Percentiles rank a stretch among this genome's conserved stretches.
These are phyloP conservation scores for Cicer judaicum DNA, from an alignment of 306 rosid genomes.

Conservation along the genomic window DNA sequence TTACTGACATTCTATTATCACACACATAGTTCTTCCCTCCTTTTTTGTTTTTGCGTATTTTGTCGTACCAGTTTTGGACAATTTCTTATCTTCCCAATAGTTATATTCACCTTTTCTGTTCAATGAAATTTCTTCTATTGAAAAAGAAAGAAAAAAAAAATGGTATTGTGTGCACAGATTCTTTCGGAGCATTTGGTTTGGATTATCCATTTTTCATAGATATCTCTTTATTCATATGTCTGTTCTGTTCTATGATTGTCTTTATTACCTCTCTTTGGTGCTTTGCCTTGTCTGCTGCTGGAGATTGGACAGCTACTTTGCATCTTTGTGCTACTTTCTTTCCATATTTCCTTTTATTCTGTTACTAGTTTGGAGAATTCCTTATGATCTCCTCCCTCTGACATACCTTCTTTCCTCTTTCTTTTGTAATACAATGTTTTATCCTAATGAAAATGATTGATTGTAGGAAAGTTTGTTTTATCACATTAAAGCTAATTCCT, in stretches of 20 bases:
- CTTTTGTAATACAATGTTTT: slow-evolving; percentile 14
- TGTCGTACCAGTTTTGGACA: not conserved
- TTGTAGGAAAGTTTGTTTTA: slow-evolving; percentile 19
- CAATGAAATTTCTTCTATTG: not conserved
- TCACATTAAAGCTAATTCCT: slow-evolving; percentile 42
- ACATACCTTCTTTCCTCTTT: slow-evolving; percentile 22
- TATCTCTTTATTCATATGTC: not conserved
- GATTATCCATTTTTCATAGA: not conserved
- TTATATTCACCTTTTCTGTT: not conserved
- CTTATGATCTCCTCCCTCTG: slow-evolving; percentile 26
- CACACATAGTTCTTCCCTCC: not conserved
- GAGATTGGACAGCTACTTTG: slow-evolving; percentile 21
- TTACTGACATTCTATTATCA: not conserved
- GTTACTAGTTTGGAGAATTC: slow-evolving; percentile 19
- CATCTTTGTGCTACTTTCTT: slow-evolving; percentile 30
- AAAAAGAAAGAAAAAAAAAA: not conserved
- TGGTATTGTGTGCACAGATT: not conserved
- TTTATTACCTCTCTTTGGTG: slow-evolving; percentile 31
- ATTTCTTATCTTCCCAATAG: slow-evolving; percentile 4
- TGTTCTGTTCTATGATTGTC: not conserved
- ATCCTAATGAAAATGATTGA: slow-evolving; percentile 21
- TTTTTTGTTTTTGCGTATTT: not conserved
- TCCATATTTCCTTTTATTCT: slow-evolving; percentile 17
- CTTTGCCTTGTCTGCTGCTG: slow-evolving; percentile 25
- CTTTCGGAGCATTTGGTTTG: not conserved